phyloP scores from a whole-genome alignment of 257 asterid genomes.

The Nicotiana knightiana region DNA sequence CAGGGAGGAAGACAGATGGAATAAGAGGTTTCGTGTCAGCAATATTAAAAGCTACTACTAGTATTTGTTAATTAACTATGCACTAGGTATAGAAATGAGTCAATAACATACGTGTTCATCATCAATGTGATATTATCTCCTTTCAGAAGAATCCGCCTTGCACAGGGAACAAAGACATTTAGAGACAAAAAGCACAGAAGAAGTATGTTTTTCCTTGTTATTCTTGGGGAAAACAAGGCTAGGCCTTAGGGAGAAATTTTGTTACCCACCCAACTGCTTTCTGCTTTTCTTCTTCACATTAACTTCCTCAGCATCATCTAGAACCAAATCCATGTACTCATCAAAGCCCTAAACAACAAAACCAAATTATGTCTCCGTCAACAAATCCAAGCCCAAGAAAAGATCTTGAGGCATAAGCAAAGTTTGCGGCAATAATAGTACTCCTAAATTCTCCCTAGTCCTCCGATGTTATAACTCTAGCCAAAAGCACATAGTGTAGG shows the following conservation, averaged over 20 bases:
- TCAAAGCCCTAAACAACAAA: neutral
- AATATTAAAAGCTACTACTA: neutral
- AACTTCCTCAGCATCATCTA: constrained; percentile 9
- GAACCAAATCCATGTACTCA: constrained; percentile 12
- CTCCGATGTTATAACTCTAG: neutral
- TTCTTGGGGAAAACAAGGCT: neutral
- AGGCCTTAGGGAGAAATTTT: neutral
- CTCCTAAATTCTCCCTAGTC: neutral
- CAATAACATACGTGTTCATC: constrained; percentile 6
- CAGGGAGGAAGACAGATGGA: neutral
- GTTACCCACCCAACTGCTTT: neutral
- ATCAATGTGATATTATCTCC: constrained; percentile 10
- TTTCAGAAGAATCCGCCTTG: constrained; percentile 7
- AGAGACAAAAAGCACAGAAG: neutral
- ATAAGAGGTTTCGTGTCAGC: neutral
- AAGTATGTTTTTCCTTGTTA: neutral
- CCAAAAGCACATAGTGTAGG: neutral
- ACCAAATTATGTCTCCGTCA: neutral
- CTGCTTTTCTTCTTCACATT: constrained; percentile 7
- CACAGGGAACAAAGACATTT: neutral
- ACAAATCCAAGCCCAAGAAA: neutral
- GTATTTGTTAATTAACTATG: neutral
- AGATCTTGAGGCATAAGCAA: neutral
- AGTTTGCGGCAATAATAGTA: neutral
- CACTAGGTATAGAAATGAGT: neutral